phyloP scores from a whole-genome alignment of 2,329 filamentous ascomycete genomes.

The Sporothrix brasiliensis region DNA sequence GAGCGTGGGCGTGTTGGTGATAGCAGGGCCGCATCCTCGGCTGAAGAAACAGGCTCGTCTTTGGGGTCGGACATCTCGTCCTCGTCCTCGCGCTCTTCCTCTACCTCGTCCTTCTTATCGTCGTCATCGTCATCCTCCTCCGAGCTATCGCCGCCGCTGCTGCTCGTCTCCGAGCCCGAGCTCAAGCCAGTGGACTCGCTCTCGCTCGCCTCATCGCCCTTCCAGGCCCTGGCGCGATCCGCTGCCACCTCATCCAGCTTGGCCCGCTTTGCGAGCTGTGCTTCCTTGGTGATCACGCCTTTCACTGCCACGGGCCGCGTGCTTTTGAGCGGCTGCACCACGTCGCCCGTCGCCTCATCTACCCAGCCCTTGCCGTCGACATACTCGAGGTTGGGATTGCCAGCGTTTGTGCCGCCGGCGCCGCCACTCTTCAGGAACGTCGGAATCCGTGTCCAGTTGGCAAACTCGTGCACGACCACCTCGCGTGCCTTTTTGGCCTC shows the following conservation, averaged over 20 bases:
- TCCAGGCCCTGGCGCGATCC: conserved; percentile 27
- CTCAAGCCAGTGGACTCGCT: conserved; percentile 36
- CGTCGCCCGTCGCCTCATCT: conserved; percentile 68
- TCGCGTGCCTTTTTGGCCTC: conserved; percentile 50
- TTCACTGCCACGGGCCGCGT: conserved; percentile 40
- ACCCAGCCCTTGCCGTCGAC: conserved; percentile 89
- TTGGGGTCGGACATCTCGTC: conserved; percentile 31
- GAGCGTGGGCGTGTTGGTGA: conserved; percentile 52
- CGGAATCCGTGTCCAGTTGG: conserved; percentile 79
- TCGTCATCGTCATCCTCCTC: conserved; percentile 34
- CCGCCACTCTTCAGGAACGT: conserved; percentile 70
- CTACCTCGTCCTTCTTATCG: conserved; percentile 30
- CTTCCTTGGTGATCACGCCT: conserved; percentile 32
- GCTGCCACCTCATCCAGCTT: conserved; percentile 33
- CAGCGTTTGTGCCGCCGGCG: conserved; percentile 48
- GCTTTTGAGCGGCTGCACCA: conserved; percentile 64
- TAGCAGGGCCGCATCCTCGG: conserved; percentile 44
- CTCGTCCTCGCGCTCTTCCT: conserved; percentile 27
- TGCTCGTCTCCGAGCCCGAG: conserved; percentile 34
- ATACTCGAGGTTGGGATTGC: conserved; percentile 59
- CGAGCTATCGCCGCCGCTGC: conserved; percentile 38
- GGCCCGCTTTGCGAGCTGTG: conserved; percentile 36
- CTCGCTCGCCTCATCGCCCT: conserved; percentile 7
- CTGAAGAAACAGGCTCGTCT: conserved; percentile 37
- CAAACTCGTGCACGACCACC: conserved; percentile 83